Conservation (phyloP, 2,329 filamentous ascomycete genomes). For the Fusarium longipes region DNA sequence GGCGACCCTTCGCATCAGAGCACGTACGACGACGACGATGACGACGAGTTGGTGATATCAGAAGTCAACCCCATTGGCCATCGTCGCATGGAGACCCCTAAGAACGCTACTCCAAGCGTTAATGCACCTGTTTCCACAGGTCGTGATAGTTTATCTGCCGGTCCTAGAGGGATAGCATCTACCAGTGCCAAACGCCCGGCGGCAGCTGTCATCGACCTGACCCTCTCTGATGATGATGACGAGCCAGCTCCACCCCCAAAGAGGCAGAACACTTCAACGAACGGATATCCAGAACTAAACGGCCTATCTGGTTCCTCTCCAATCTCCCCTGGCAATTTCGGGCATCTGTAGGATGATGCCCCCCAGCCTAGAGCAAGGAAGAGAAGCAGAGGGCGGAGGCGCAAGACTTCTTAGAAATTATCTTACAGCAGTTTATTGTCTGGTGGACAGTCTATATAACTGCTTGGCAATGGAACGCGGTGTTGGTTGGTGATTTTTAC, state of each 20-base stretch:
- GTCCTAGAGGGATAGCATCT: conserved; percentile 51
- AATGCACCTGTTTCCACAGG: conserved; percentile 54
- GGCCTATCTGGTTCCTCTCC: conserved; percentile 42
- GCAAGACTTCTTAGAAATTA: conserved; percentile 30
- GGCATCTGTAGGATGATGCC: conserved; percentile 41
- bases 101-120: conserved; percentile 50
- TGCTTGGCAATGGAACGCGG: conserved; percentile 26
- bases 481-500: conserved; percentile 39
- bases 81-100: conserved; percentile 54
- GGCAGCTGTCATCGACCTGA: conserved; percentile 69
- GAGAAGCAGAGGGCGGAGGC: conserved; percentile 26
- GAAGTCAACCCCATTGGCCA: conserved; percentile 54
- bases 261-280: conserved; percentile 54
- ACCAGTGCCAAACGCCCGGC: conserved; percentile 61
- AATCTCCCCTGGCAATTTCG: conserved; percentile 25
- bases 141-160: conserved; percentile 51
- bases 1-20: conserved; percentile 43
- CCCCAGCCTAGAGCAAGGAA: conserved; percentile 22
- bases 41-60: conserved; percentile 64
- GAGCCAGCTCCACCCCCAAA: conserved; percentile 62
- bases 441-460: background rate
- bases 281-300: conserved; percentile 38
- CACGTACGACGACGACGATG: conserved; percentile 53
- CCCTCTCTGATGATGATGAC: conserved; percentile 63
- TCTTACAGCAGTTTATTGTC: conserved; percentile 2